Evolutionary conservation across 345 rosid species (phyloP).

Genomic region (Citrus inodora): DNA sequence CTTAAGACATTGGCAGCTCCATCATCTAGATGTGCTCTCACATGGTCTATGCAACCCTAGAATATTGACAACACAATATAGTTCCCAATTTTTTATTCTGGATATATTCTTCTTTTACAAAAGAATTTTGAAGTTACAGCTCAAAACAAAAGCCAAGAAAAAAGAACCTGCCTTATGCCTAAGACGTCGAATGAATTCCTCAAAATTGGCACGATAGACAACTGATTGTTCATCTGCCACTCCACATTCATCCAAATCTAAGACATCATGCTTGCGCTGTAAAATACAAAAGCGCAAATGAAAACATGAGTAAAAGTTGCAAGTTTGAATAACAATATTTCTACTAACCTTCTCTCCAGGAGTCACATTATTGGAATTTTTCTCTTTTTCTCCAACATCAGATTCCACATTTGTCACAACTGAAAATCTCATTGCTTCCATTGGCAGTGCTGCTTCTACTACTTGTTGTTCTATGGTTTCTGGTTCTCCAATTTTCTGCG

Average conservation of each 20-base stretch:
- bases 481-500: conserved; percentile 42
- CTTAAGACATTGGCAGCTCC: conserved; percentile 63
- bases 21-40: conserved; percentile 60
- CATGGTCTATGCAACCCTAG: conserved; percentile 66
- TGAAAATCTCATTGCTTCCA: conserved; percentile 66
- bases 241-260: conserved; percentile 35
- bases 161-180: conserved; percentile 72
- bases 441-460: conserved; percentile 62
- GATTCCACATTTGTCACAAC: conserved; percentile 27
- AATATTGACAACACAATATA: background rate
- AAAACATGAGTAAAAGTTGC: conserved; percentile 7
- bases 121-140: background rate
- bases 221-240: conserved; percentile 30
- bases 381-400: conserved; percentile 26
- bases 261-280: conserved; percentile 56
- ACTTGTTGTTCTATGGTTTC: conserved; percentile 65
- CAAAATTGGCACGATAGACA: conserved; percentile 84
- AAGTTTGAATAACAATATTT: conserved; percentile 11
- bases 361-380: conserved; percentile 16
- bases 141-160: background rate
- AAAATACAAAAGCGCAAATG: conserved; percentile 14
- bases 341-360: conserved; percentile 65
- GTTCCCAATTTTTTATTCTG: background rate
- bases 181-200: conserved; percentile 64
- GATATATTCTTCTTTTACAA: background rate